phyloP scores from a whole-genome alignment of 75 land plant genomes.

The Picea sitchensis region DNA sequence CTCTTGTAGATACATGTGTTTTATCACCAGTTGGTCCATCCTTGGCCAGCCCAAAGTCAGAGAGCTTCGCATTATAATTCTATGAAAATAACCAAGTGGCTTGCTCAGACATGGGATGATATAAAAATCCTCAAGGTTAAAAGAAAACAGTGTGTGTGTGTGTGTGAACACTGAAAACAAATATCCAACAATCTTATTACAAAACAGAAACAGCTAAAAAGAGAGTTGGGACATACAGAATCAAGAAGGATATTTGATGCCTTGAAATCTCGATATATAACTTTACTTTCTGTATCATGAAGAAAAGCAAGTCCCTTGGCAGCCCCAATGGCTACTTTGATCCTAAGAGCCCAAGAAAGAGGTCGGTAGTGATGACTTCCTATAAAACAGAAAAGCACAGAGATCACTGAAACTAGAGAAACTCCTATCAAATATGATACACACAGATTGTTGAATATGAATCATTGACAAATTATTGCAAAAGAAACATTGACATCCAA shows the following conservation, averaged over 20 bases:
- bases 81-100: slow-evolving; percentile 2
- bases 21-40: slow-evolving; percentile 32
- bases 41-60: slow-evolving; percentile 39
- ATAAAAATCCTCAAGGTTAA: not conserved
- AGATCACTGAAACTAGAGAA: not conserved
- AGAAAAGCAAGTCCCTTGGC: slow-evolving; percentile 34
- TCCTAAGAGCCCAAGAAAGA: slow-evolving; percentile 26
- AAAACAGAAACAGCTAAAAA: not conserved
- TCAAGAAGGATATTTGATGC: slow-evolving; percentile 24
- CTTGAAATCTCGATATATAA: slow-evolving; percentile 27
- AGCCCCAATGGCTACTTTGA: slow-evolving; percentile 26
- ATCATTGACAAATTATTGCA: too few relatives aligned
- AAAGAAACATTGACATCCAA: too few relatives aligned
- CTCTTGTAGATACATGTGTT: slow-evolving; percentile 32
- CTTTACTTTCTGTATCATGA: slow-evolving; percentile 16
- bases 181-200: not conserved
- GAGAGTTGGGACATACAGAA: slow-evolving; percentile 11
- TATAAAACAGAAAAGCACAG: not conserved
- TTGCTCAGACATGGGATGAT: not conserved
- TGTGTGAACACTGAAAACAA: not conserved
- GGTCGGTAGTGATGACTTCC: slow-evolving; percentile 8
- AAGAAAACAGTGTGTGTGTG: not conserved
- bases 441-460: too few relatives aligned
- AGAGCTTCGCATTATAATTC: slow-evolving; percentile 29
- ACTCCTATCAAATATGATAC: too few relatives aligned